These are phyloP conservation scores for Solanum dulcamara DNA, from an alignment of 257 asterid species.

Conservation along the genomic window DNA sequence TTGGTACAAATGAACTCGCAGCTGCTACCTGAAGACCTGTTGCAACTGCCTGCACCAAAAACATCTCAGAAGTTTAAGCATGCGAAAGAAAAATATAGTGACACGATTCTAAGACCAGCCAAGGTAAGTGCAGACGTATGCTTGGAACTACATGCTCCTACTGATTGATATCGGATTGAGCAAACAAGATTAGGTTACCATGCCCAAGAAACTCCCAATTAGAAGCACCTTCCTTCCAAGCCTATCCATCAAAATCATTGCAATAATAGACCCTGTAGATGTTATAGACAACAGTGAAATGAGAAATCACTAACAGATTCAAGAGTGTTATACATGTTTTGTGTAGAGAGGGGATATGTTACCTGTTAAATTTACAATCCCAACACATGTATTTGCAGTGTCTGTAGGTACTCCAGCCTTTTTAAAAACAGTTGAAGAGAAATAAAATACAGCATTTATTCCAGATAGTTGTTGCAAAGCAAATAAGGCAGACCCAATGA, in stretches of 20 bases:
- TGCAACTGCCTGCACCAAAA: constrained; percentile 46
- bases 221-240: constrained; percentile 87
- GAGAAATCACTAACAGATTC: not conserved
- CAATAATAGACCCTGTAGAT: constrained; percentile 60
- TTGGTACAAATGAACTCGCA: constrained; percentile 34
- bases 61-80: not conserved
- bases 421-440: constrained; percentile 86
- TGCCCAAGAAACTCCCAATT: constrained; percentile 85
- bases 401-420: constrained; percentile 90
- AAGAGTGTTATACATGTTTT: not conserved
- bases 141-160: not conserved
- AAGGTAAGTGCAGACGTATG: not conserved
- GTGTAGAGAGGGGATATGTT: not conserved
- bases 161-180: not conserved
- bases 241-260: constrained; percentile 90
- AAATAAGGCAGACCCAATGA: constrained; percentile 59
- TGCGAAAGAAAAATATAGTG: not conserved
- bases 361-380: constrained; percentile 79
- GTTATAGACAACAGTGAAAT: constrained; percentile 1
- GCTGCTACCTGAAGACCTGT: constrained; percentile 68
- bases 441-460: constrained; percentile 91
- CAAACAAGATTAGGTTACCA: constrained; percentile 54
- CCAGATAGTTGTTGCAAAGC: constrained; percentile 93
- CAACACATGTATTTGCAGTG: constrained; percentile 65
- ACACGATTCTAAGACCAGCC: not conserved